Evolutionary conservation across 768 basidiomycete species (phyloP).

Genomic region (Hortiboletus flavorubellus): DNA sequence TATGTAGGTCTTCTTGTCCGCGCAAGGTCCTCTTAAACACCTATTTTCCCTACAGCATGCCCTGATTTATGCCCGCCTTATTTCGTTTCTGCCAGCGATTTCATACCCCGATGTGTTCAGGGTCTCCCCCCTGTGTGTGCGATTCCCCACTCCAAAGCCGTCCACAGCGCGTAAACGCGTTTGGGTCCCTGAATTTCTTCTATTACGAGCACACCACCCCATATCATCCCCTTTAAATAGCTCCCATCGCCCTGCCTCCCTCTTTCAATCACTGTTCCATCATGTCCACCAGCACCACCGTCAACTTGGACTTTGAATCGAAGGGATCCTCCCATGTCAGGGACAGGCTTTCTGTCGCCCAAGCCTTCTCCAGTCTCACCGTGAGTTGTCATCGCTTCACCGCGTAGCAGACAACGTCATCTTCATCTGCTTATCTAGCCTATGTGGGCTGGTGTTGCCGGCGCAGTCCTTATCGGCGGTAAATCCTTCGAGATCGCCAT

Average conservation of each 20-base stretch:
- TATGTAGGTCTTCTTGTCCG: neutral
- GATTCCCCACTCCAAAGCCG: neutral
- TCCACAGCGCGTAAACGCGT: neutral
- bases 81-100: neutral
- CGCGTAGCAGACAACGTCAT: neutral
- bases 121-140: constrained; percentile 11
- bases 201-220: neutral
- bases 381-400: constrained; percentile 38
- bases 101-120: constrained; percentile 24
- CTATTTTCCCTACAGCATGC: neutral
- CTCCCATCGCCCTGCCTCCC: constrained; percentile 14
- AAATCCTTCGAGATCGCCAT: constrained; percentile 68
- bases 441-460: constrained; percentile 86
- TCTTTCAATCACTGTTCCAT: constrained; percentile 21
- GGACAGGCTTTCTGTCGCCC: constrained; percentile 62
- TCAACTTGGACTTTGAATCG: constrained; percentile 54
- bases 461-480: constrained; percentile 54
- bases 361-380: constrained; percentile 60
- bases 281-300: constrained; percentile 47
- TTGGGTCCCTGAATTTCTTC: neutral
- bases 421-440: constrained; percentile 46
- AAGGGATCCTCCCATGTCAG: constrained; percentile 59
- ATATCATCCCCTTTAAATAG: constrained; percentile 32
- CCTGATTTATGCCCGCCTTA: no score
- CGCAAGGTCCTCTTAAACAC: constrained; percentile 11